Conservation (phyloP, 2,329 filamentous ascomycete species). For the Fusarium clavum region DNA sequence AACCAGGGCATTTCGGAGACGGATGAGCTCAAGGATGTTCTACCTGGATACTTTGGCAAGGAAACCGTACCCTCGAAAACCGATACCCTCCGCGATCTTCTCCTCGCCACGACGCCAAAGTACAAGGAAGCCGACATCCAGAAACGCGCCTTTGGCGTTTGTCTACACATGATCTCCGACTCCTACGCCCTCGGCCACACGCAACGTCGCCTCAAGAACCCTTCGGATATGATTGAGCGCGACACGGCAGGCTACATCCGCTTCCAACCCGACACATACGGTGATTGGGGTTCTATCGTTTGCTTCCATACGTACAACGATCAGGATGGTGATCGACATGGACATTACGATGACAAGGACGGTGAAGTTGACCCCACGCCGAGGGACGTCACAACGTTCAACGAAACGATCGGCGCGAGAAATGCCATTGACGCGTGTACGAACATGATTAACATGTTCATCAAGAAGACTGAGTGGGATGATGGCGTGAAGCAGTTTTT, state of each 20-base stretch:
- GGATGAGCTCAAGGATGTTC: neutral
- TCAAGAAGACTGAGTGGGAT: slow-evolving; percentile 20
- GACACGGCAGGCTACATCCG: slow-evolving; percentile 25
- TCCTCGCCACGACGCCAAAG: slow-evolving; percentile 28
- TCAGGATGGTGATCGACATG: slow-evolving; percentile 21
- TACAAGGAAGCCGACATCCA: slow-evolving; percentile 15
- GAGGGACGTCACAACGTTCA: slow-evolving; percentile 16
- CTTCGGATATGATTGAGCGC: slow-evolving; percentile 2
- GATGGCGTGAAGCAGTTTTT: slow-evolving; percentile 18
- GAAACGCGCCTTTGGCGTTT: slow-evolving; percentile 25
- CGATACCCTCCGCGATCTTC: slow-evolving; percentile 16
- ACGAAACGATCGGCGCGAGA: slow-evolving; percentile 20
- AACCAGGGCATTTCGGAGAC: slow-evolving; percentile 6
- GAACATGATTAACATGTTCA: slow-evolving; percentile 11
- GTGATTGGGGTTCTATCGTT: slow-evolving; percentile 19
- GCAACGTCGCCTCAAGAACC: slow-evolving; percentile 21
- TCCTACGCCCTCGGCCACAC: slow-evolving; percentile 33
- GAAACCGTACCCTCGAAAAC: slow-evolving; percentile 4
- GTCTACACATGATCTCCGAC: slow-evolving; percentile 33
- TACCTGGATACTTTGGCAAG: neutral
- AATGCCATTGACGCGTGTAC: slow-evolving; percentile 21
- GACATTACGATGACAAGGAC: slow-evolving; percentile 24
- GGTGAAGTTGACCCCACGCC: slow-evolving; percentile 15
- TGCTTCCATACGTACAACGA: slow-evolving; percentile 26
- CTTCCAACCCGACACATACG: slow-evolving; percentile 22